A percentile compares a stretch with the other conserved stretches of the same genome.
Evolutionary conservation across 176 grass and related monocot genomes (phyloP).

Genomic region (Puya raimondii): DNA sequence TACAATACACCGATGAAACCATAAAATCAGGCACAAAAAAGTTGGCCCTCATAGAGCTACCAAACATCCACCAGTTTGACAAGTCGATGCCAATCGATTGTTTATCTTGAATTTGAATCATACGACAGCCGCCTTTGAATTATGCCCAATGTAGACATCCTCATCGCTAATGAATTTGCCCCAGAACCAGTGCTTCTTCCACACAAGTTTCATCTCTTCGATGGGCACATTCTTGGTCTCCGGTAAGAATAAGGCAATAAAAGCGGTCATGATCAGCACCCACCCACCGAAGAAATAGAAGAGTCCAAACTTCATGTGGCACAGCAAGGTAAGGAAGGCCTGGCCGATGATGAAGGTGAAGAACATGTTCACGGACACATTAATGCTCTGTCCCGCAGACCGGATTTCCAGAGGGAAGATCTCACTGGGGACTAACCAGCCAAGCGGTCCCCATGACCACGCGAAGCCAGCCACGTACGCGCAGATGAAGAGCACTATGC

Average conservation of each 20-base stretch:
- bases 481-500: slow-evolving; percentile 61
- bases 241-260: slow-evolving; percentile 59
- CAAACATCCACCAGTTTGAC: neutral
- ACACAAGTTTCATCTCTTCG: slow-evolving; percentile 48
- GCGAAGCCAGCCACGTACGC: slow-evolving; percentile 66
- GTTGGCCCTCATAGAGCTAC: neutral
- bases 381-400: slow-evolving; percentile 66
- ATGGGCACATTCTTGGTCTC: slow-evolving; percentile 63
- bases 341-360: slow-evolving; percentile 77
- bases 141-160: slow-evolving; percentile 3
- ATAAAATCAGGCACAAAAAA: too few species aligned
- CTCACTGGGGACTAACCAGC: slow-evolving; percentile 68
- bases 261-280: slow-evolving; percentile 56
- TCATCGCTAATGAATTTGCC: slow-evolving; percentile 29
- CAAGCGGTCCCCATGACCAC: slow-evolving; percentile 66
- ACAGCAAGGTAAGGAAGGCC: slow-evolving; percentile 61
- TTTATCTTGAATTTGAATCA: neutral
- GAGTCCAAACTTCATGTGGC: slow-evolving; percentile 63
- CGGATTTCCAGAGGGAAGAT: slow-evolving; percentile 70
- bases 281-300: slow-evolving; percentile 77
- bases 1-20: too few species aligned
- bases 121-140: neutral
- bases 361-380: slow-evolving; percentile 67
- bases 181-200: slow-evolving; percentile 63
- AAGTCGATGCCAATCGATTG: neutral